These are phyloP conservation scores for Cercospora sojina DNA, from an alignment of 2,329 filamentous ascomycete species.

Conservation along the genomic window DNA sequence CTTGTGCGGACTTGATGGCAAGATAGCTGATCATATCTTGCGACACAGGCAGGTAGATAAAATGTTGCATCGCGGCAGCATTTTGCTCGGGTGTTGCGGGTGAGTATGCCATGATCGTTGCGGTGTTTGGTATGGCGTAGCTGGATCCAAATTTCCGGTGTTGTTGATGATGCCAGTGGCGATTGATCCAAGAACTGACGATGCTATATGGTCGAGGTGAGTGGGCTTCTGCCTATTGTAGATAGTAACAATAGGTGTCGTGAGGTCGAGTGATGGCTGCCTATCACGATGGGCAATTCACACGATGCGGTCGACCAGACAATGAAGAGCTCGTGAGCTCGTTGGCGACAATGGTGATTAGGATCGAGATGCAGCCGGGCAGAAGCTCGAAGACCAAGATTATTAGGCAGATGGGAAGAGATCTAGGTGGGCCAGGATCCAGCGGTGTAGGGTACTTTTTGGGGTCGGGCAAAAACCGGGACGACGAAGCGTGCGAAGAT, in stretches of 20 bases:
- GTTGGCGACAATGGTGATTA: conserved; percentile 25
- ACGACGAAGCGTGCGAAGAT: conserved; percentile 29
- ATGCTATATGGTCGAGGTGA: conserved; percentile 8
- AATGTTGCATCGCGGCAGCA: conserved; percentile 73
- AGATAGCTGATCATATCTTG: conserved; percentile 76
- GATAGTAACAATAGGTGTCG: conserved; percentile 31
- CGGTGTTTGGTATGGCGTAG: conserved; percentile 21
- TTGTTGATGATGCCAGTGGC: conserved; percentile 20
- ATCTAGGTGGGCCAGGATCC: conserved; percentile 30
- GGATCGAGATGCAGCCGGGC: conserved; percentile 36
- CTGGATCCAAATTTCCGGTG: conserved; percentile 13
- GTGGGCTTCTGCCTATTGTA: conserved; percentile 31
- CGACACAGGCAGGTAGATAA: conserved; percentile 74
- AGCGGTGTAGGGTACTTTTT: conserved; percentile 31
- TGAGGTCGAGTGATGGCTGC: conserved; percentile 17
- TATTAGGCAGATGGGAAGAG: conserved; percentile 28
- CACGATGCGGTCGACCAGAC: conserved; percentile 34
- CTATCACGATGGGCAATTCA: conserved; percentile 34
- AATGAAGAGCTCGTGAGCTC: conserved; percentile 30
- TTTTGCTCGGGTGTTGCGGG: conserved; percentile 54
- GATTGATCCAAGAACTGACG: conserved; percentile 16
- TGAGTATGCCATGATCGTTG: conserved; percentile 46
- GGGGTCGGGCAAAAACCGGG: conserved; percentile 29
- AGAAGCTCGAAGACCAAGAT: conserved; percentile 30
- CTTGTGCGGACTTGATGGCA: conserved; percentile 69